Evolutionary conservation across 1,284 basidiomycete genomes (phyloP).

Genomic region (Peniophora sp.): DNA sequence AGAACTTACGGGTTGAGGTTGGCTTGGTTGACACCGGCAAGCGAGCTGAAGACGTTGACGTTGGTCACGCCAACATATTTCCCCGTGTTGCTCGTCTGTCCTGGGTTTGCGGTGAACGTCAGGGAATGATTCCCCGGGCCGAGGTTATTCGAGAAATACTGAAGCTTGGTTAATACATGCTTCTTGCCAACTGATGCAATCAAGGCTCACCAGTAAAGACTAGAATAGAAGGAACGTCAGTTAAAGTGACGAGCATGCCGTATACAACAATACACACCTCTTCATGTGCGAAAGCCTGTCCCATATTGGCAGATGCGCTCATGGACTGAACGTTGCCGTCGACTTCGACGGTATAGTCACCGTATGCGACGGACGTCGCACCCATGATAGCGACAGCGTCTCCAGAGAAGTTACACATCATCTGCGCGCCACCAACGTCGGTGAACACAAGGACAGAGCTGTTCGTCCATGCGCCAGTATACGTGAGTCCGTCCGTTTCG

Average conservation of each 20-base stretch:
- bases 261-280: conserved; percentile 7
- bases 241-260: not conserved
- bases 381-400: conserved; percentile 45
- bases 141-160: conserved; percentile 34
- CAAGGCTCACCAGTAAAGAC: conserved; percentile 40
- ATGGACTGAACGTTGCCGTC: conserved; percentile 30
- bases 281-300: conserved; percentile 26
- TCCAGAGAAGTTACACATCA: conserved; percentile 36
- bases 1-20: not conserved
- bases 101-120: conserved; percentile 22
- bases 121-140: conserved; percentile 25
- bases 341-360: conserved; percentile 34
- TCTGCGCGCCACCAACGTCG: conserved; percentile 28
- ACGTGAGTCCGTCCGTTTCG: conserved; percentile 20
- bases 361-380: conserved; percentile 40
- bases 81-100: conserved; percentile 15
- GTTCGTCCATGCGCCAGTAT: not conserved
- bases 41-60: conserved; percentile 24
- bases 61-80: conserved; percentile 36
- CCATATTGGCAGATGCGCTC: conserved; percentile 25
- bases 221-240: conserved; percentile 12
- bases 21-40: too few species aligned
- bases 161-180: conserved; percentile 6
- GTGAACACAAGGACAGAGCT: conserved; percentile 26
- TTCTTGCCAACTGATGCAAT: too few species aligned